Base-by-base conservation (phyloP, 441 rosid genomes). In the Euphorbia schlechtendalii region DNA sequence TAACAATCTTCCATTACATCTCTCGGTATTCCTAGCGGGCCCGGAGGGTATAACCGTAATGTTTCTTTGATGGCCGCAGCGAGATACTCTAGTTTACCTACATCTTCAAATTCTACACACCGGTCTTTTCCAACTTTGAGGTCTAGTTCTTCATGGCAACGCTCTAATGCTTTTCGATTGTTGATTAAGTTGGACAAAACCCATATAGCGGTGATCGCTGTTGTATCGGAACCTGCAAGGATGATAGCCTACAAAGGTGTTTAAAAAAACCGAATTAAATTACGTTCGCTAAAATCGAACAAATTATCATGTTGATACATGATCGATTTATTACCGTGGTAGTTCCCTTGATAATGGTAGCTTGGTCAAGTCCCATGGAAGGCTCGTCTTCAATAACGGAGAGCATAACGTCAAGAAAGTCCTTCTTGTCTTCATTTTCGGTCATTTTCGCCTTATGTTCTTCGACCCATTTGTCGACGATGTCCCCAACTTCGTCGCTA, bases 31-130 rank as follows among this genome's bases (percentile, higher is more conserved):
- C 74, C 57, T 9, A 82, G 76, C 0, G 82, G 83, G 57, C 78
- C 80, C 10, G 84, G 76, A 53, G 84, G 84, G 71, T 78, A 80
- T 51, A 82, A 27, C 18, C 82, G 77, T 14, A 82, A 54, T 18
- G 86, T 76, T 67, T 80, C 84, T 60, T 82, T 82, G 32, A 80
- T 56, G 20, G 75, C 62, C 3, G 86, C 83, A 75, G 69, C 51
- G 21, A 80, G 73, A 70, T 82, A 82, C 32, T 65, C 77, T 9
- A 84, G 74, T 3, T 73, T 77, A 36, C 70, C 60, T 14, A 82
- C 57, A 66, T 82, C 84, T 0, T 79, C 73, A n/a, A 78, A 83
- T 21, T 78, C 64, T 0, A 82, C 84, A 24, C 62, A 69, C 20
- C 81, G 67, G 11, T 78, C 79, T 62, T 11, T 45, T 7, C 89